phyloP scores from a whole-genome alignment of 257 asterid genomes.

The Forsythia viridissima region DNA sequence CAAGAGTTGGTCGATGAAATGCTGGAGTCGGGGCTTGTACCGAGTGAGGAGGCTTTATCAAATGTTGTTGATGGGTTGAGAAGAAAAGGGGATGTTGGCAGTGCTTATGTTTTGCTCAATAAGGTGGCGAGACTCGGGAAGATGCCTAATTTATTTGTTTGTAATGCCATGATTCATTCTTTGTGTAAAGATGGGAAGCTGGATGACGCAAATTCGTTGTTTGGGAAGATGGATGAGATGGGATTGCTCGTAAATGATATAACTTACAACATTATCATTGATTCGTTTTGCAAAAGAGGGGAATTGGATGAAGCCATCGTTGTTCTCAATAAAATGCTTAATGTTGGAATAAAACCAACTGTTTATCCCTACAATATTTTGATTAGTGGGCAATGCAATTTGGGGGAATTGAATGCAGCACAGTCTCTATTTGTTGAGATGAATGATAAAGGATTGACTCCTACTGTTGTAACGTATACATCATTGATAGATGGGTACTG shows the following conservation, averaged over 20 bases:
- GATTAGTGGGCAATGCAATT: constrained; percentile 73
- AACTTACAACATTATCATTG: constrained; percentile 61
- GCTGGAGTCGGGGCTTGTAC: constrained; percentile 63
- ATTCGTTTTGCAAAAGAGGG: constrained; percentile 68
- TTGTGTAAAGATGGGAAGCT: constrained; percentile 63
- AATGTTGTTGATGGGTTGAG: constrained; percentile 82
- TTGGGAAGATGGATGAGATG: constrained; percentile 54
- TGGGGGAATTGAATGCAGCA: constrained; percentile 58
- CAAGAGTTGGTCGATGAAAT: constrained; percentile 67
- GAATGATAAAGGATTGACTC: constrained; percentile 57
- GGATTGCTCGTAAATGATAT: constrained; percentile 61
- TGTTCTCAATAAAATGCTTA: constrained; percentile 55
- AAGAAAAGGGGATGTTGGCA: constrained; percentile 48
- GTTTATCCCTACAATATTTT: constrained; percentile 72
- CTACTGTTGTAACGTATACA: constrained; percentile 87
- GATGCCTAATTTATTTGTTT: constrained; percentile 70
- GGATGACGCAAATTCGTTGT: constrained; percentile 58
- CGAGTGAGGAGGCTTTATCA: constrained; percentile 77
- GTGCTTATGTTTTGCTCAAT: constrained; percentile 62
- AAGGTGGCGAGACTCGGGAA: constrained; percentile 53
- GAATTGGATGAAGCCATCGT: constrained; percentile 49
- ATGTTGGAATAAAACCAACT: constrained; percentile 48
- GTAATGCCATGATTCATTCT: constrained; percentile 68
- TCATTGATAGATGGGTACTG: constrained; percentile 82
- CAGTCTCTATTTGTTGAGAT: constrained; percentile 50